Evolutionary conservation across 345 rosid genomes (phyloP).

Genomic region (Combretum micranthum): DNA sequence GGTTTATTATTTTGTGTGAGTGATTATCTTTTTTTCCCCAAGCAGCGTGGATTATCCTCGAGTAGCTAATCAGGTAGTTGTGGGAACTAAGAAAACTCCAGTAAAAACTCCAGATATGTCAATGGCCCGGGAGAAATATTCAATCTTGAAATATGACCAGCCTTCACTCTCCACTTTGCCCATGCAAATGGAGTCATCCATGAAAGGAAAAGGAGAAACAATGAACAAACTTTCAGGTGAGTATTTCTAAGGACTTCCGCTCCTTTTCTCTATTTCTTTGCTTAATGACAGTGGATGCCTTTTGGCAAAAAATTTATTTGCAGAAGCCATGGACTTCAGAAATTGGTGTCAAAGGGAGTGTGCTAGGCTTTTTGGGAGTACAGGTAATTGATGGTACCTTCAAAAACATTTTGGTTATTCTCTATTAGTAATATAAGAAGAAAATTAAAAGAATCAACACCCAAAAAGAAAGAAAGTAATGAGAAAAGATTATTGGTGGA

Average conservation of each 20-base stretch:
- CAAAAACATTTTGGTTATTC: not conserved
- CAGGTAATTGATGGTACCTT: constrained; percentile 35
- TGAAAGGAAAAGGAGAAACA: constrained; percentile 50
- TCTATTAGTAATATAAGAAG: no score
- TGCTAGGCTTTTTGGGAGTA: constrained; percentile 74
- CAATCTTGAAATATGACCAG: constrained; percentile 36
- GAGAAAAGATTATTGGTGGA: no score
- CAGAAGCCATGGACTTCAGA: constrained; percentile 94
- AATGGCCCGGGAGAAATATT: constrained; percentile 59
- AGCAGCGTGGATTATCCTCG: constrained; percentile 62
- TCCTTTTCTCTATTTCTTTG: not conserved
- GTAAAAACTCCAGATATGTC: constrained; percentile 45
- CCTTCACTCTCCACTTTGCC: constrained; percentile 36
- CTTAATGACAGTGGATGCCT: constrained; percentile 1
- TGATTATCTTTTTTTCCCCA: not conserved
- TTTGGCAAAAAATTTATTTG: constrained; percentile 13
- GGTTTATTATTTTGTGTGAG: not conserved
- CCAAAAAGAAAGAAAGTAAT: no score
- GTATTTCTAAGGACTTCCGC: not conserved
- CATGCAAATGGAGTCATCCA: constrained; percentile 30
- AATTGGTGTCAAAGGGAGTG: constrained; percentile 94
- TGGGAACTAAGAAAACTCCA: constrained; percentile 67
- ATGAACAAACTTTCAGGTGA: constrained; percentile 64
- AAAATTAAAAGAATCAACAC: no score
- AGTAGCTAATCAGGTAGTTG: constrained; percentile 48